Conservation (phyloP, 2,329 filamentous ascomycete species). For the Colletotrichum cuscutae region DNA sequence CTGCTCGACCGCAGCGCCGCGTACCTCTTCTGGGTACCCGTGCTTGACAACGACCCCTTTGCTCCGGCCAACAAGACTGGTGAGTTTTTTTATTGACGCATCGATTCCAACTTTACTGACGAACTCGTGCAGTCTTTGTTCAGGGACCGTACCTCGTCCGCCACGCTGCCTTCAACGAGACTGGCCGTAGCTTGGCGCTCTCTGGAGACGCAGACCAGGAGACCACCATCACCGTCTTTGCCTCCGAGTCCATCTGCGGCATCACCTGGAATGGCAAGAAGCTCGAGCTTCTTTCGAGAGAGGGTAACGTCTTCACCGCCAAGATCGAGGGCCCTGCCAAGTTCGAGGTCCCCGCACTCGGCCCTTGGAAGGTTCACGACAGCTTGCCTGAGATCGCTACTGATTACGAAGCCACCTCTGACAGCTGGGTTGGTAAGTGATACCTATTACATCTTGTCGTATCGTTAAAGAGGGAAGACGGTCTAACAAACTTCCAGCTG, state of each 20-base stretch:
- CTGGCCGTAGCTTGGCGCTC: constrained; percentile 50
- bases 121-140: constrained; percentile 52
- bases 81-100: constrained; percentile 38
- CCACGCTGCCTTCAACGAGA: constrained; percentile 48
- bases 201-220: constrained; percentile 56
- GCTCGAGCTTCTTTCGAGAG: constrained; percentile 39
- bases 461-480: too few relatives aligned
- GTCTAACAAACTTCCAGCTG: constrained; percentile 42
- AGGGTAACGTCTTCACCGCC: constrained; percentile 42
- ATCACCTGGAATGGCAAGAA: constrained; percentile 64
- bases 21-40: constrained; percentile 67
- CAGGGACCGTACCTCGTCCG: constrained; percentile 64
- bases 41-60: constrained; percentile 57
- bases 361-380: constrained; percentile 58
- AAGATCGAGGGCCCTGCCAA: constrained; percentile 40
- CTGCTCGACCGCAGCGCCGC: constrained; percentile 64
- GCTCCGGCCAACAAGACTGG: constrained; percentile 56
- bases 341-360: constrained; percentile 52
- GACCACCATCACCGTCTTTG: constrained; percentile 57
- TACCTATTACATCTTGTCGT: too few relatives aligned
- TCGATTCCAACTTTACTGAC: background rate
- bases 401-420: constrained; percentile 54
- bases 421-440: constrained; percentile 53
- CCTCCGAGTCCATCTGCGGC: constrained; percentile 53
- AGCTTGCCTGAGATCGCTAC: constrained; percentile 57